Evolutionary conservation across 2,329 filamentous ascomycete genomes (phyloP).

Genomic region (Elsinoe arachidis): DNA sequence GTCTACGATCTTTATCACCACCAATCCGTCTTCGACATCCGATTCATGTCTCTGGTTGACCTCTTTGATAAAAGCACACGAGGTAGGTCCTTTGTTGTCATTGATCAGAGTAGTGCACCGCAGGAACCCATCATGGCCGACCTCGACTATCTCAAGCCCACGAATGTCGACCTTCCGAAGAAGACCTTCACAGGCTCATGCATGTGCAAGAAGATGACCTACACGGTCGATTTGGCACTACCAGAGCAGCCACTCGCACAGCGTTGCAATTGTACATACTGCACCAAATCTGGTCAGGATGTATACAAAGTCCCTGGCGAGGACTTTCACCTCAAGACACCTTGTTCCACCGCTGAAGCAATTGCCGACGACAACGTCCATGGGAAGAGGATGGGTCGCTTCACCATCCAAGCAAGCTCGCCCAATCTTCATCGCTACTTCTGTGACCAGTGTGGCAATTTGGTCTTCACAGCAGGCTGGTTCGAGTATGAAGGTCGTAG

Average conservation of each 20-base stretch:
- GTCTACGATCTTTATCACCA: too few relatives aligned
- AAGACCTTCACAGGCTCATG: constrained; percentile 12
- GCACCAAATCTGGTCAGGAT: constrained; percentile 1
- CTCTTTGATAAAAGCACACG: not conserved
- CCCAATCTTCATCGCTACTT: constrained; percentile 8
- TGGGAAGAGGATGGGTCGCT: not conserved
- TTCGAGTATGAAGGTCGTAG: not conserved
- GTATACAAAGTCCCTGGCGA: not conserved
- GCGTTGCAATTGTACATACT: constrained; percentile 11
- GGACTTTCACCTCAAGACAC: constrained; percentile 8
- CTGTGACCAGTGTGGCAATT: constrained; percentile 8
- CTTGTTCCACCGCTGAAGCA: constrained; percentile 8
- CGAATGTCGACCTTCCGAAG: not conserved
- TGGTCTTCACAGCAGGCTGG: not conserved
- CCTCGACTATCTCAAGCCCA: not conserved
- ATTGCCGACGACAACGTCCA: not conserved
- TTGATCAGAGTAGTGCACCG: not conserved
- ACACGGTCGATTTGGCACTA: constrained; percentile 5
- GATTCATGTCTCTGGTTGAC: not conserved
- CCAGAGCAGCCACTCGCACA: not conserved
- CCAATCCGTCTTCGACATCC: too few relatives aligned
- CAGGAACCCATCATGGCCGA: not conserved
- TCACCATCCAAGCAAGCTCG: not conserved
- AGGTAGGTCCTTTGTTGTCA: not conserved
- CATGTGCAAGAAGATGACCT: constrained; percentile 11